Conservation (phyloP, 139 green algal species). For the Ettlia oleoabundans region DNA sequence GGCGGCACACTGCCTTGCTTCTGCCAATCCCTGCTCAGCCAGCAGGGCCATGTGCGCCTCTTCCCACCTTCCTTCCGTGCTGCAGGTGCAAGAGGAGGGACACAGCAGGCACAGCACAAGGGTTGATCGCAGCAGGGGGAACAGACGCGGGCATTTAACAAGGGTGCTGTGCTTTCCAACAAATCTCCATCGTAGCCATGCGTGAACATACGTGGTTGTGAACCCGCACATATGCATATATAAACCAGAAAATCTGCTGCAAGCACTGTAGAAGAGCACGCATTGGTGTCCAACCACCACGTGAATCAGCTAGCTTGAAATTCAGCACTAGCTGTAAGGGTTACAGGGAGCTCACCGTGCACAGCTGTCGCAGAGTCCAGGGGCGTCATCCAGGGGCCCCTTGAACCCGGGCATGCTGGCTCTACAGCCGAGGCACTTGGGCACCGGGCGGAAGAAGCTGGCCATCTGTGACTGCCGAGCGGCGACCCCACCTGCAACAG, state of each 20-base stretch:
- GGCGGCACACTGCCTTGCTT: constrained; percentile 6
- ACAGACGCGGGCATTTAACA: no score
- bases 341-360: background rate
- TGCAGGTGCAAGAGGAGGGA: background rate
- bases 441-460: background rate
- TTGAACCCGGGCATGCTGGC: constrained; percentile 26
- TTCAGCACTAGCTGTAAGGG: background rate
- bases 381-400: background rate
- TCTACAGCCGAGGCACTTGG: constrained; percentile 64
- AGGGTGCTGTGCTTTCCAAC: no score
- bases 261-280: no score
- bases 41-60: constrained; percentile 24
- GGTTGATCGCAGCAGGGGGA: no score
- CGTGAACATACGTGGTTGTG: no score
- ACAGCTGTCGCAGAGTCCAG: constrained; percentile 7
- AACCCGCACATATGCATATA: no score
- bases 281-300: no score
- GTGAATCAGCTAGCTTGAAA: no score
- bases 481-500: background rate
- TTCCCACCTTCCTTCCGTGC: constrained; percentile 23
- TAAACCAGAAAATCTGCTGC: no score
- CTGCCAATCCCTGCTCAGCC: constrained; percentile 23
- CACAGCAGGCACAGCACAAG: background rate
- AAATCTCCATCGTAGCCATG: no score
- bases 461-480: constrained; percentile 2